Percentiles rank a stretch among this genome's conserved stretches.
These are phyloP conservation scores for Diplosphaera chodatii DNA, from an alignment of 139 green algal genomes.

Conservation along the genomic window DNA sequence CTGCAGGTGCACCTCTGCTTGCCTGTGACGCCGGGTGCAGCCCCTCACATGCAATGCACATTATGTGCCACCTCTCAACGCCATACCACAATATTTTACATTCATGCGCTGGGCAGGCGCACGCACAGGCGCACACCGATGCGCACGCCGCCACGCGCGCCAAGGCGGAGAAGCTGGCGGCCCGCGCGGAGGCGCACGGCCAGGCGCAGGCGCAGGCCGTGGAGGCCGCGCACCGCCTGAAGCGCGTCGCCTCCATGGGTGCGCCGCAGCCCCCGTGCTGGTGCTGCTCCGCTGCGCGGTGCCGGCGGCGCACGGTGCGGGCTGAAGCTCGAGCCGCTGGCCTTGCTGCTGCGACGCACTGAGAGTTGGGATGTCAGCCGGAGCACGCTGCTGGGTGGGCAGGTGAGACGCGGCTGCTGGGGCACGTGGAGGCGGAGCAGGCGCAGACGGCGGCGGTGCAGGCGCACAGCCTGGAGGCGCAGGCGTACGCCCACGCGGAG, in stretches of 20 bases:
- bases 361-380: no score
- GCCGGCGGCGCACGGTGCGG: no score
- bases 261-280: neutral
- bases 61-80: no score
- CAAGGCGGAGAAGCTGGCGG: conserved; percentile 16
- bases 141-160: conserved; percentile 18
- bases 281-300: neutral
- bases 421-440: neutral
- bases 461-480: conserved; percentile 28
- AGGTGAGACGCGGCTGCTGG: neutral
- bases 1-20: conserved; percentile 11
- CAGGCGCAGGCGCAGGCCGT: conserved; percentile 21
- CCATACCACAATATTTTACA: no score
- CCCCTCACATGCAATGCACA: no score
- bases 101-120: conserved; percentile 7
- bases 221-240: conserved; percentile 10
- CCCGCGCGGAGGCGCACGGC: conserved; percentile 17
- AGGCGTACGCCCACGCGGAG: conserved; percentile 29
- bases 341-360: no score
- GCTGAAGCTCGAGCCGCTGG: no score
- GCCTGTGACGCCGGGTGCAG: no score
- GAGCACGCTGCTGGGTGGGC: no score
- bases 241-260: conserved; percentile 1
- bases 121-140: conserved; percentile 18
- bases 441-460: conserved; percentile 18